phyloP scores from a whole-genome alignment of 2,329 filamentous ascomycete species.

The Phaeosphaeria sp. region DNA sequence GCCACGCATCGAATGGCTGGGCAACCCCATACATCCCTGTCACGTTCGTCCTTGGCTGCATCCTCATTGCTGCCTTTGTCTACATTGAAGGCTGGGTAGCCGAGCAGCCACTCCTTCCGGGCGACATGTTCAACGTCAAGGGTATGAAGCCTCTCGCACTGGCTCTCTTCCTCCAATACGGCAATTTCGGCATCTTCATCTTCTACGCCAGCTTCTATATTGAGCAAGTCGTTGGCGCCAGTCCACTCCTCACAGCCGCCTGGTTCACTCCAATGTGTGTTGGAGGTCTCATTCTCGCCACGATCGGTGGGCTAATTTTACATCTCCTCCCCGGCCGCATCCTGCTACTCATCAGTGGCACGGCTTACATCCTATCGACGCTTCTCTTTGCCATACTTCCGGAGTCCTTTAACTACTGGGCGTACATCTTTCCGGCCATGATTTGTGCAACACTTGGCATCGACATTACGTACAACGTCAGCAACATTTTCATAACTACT shows the following conservation, averaged over 20 bases:
- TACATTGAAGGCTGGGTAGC: constrained; percentile 78
- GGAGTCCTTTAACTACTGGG: constrained; percentile 45
- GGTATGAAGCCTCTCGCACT: constrained; percentile 62
- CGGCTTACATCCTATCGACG: constrained; percentile 36
- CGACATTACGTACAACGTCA: constrained; percentile 47
- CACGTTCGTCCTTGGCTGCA: constrained; percentile 67
- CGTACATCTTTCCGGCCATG: constrained; percentile 51
- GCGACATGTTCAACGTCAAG: constrained; percentile 71
- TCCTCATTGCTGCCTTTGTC: constrained; percentile 65
- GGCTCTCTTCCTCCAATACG: constrained; percentile 54
- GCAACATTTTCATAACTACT: constrained; percentile 48
- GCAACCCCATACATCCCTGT: constrained; percentile 74
- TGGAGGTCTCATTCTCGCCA: constrained; percentile 44
- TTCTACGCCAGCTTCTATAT: constrained; percentile 50
- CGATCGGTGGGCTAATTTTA: constrained; percentile 41
- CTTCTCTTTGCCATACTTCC: constrained; percentile 46
- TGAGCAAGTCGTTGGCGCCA: constrained; percentile 35
- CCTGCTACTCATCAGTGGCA: constrained; percentile 39
- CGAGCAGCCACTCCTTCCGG: constrained; percentile 70
- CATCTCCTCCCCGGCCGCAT: constrained; percentile 45
- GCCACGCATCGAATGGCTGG: constrained; percentile 73
- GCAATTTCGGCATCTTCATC: constrained; percentile 46
- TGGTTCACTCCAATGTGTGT: constrained; percentile 48
- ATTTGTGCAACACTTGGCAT: constrained; percentile 50
- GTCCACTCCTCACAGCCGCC: constrained; percentile 38